Percentiles rank a stretch among this genome's conserved stretches.
Evolutionary conservation across 2,329 filamentous ascomycete genomes (phyloP).

Genomic region (Dactylellina drechsleri): DNA sequence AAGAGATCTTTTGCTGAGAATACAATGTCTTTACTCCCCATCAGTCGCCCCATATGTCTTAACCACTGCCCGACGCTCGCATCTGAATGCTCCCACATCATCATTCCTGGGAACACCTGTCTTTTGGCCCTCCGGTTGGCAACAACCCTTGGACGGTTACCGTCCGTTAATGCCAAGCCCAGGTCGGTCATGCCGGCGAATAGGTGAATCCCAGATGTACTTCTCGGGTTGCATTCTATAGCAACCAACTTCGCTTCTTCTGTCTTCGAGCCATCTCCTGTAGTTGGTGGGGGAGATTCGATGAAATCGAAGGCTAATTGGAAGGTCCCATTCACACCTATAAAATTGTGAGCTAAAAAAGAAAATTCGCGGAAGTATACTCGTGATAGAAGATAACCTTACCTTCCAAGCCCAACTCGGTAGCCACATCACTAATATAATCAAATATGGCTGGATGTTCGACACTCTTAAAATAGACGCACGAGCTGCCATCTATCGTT

Average conservation of each 20-base stretch:
- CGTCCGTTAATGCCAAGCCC: conserved; percentile 31
- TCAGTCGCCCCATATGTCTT: conserved; percentile 58
- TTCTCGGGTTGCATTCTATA: conserved; percentile 59
- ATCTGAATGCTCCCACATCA: conserved; percentile 59
- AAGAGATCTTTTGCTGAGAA: conserved; percentile 57
- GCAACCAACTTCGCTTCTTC: conserved; percentile 54
- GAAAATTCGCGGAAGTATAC: too few relatives aligned
- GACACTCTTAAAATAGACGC: conserved; percentile 58
- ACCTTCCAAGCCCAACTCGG: conserved; percentile 34
- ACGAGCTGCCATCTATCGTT: conserved; percentile 59
- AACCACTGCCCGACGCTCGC: conserved; percentile 56
- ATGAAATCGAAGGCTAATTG: conserved; percentile 60
- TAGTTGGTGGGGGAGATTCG: conserved; percentile 44
- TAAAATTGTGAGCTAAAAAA: too few relatives aligned
- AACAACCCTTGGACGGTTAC: conserved; percentile 11
- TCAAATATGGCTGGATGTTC: conserved; percentile 56
- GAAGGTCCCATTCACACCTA: conserved; percentile 23
- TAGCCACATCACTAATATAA: conserved; percentile 57
- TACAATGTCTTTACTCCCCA: conserved; percentile 59
- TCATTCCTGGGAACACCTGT: conserved; percentile 57
- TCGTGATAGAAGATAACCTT: neutral
- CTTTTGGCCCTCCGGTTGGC: conserved; percentile 38
- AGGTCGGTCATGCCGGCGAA: conserved; percentile 57
- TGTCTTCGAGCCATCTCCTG: neutral
- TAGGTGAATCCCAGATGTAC: conserved; percentile 59